Evolutionary conservation across 2,329 filamentous ascomycete genomes (phyloP).

Genomic region (Neonectria ditissima): DNA sequence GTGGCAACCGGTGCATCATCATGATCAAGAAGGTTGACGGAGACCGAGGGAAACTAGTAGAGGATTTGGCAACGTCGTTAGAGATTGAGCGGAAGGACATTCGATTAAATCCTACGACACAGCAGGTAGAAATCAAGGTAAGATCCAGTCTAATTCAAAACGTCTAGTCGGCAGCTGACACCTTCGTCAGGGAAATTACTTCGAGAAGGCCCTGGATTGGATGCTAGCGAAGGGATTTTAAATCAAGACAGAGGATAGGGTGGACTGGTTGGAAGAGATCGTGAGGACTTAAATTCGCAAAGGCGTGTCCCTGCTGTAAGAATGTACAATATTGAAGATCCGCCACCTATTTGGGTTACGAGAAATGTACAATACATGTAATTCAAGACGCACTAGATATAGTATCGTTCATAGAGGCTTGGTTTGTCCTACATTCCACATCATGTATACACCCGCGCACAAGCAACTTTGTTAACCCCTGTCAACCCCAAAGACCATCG

Average conservation of each 20-base stretch:
- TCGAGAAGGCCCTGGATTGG: slow-evolving; percentile 48
- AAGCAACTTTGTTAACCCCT: slow-evolving; percentile 39
- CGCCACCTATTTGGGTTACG: slow-evolving; percentile 33
- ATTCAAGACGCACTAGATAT: slow-evolving; percentile 42
- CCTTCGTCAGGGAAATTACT: slow-evolving; percentile 49
- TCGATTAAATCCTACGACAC: slow-evolving; percentile 69
- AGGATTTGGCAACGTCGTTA: slow-evolving; percentile 72
- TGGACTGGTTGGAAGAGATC: slow-evolving; percentile 1
- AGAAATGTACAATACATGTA: slow-evolving; percentile 48
- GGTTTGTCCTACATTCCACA: slow-evolving; percentile 42
- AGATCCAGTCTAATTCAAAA: slow-evolving; percentile 32
- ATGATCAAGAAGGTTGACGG: slow-evolving; percentile 84
- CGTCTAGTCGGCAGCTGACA: slow-evolving; percentile 10
- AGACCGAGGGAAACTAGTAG: slow-evolving; percentile 70
- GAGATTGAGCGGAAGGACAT: slow-evolving; percentile 66
- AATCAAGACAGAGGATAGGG: slow-evolving; percentile 4
- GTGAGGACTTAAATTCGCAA: background rate
- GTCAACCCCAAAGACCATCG: slow-evolving; percentile 42
- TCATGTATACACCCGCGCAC: slow-evolving; percentile 41
- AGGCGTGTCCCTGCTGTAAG: slow-evolving; percentile 30
- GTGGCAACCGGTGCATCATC: slow-evolving; percentile 81
- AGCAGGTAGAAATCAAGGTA: slow-evolving; percentile 82
- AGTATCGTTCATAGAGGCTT: slow-evolving; percentile 41
- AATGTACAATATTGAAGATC: slow-evolving; percentile 46
- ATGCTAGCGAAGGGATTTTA: slow-evolving; percentile 52